Evolutionary conservation across 176 grass and related monocot species (phyloP).

Genomic region (sorghum (Sorghum bicolor)): DNA sequence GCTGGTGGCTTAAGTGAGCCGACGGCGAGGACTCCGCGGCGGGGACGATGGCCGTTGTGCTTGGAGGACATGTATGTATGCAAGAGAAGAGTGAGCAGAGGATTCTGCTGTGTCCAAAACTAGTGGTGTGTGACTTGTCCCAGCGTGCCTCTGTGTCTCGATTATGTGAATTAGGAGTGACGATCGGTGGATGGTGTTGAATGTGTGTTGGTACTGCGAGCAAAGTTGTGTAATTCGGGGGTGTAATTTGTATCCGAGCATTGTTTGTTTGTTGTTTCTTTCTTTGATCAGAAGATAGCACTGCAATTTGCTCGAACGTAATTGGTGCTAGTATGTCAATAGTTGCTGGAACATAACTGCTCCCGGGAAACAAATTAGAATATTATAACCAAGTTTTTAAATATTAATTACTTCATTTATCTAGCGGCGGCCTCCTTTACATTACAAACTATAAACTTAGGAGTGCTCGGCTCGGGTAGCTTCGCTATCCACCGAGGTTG

Average conservation of each 20-base stretch:
- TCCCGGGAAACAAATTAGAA: too few relatives aligned
- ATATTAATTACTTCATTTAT: too few relatives aligned
- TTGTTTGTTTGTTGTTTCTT: neutral
- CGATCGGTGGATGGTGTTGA: neutral
- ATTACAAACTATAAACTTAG: too few relatives aligned
- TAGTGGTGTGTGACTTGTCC: neutral
- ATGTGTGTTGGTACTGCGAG: neutral
- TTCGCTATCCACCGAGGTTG: too few relatives aligned
- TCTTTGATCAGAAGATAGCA: neutral
- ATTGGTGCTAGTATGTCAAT: neutral
- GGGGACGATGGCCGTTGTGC: neutral
- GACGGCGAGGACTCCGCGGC: neutral
- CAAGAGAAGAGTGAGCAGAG: neutral
- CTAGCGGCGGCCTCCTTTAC: too few relatives aligned
- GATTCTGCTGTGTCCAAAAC: neutral
- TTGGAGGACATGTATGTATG: neutral
- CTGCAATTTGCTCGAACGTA: neutral
- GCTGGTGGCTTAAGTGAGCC: slow-evolving; percentile 27
- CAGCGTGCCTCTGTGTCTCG: too few relatives aligned
- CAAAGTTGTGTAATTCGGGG: neutral
- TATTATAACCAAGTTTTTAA: too few relatives aligned
- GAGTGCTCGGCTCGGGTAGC: too few relatives aligned
- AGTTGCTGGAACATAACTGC: too few relatives aligned
- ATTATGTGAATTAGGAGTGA: neutral
- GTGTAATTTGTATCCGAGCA: neutral